Base-by-base conservation (phyloP, 768 basidiomycete species). In the Cubamyces lactineus region DNA sequence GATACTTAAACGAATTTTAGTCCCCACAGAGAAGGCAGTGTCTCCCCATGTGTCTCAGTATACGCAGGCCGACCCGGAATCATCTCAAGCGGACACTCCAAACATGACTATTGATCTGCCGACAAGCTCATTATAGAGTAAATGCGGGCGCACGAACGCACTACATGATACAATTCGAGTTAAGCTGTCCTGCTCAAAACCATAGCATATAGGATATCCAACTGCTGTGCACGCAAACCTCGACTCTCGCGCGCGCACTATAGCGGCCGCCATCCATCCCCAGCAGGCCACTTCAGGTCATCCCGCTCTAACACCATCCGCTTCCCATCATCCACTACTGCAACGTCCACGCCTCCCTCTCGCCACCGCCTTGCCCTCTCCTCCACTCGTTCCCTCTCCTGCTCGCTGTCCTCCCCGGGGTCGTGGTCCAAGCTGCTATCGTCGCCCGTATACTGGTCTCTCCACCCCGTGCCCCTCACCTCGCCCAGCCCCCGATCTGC, bases 231-330 rank as follows among this genome's bases (percentile, higher is more conserved):
- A 23, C 46, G 19, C 6, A 34, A 39, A 9, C 15, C 24, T n/a
- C 38, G 12, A 23, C n/a, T 11, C 19, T 21, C 28, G 28, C 28
- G 28, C 28, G 26, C 5, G 24, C 7, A 9, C 69, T 59, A 73
- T 24, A 86, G 72, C 45, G 76, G 78, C 62, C 67, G 77, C 84
- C 84, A 84, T 2, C 84, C 85, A 23, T 86, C 80, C 1, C 80
- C 82, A 63, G 77, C 79, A 7, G 85, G 86, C 82, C 82, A 86
- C 70, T 87, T 88, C 60, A 86, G 68, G 62, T 81, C 79, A 67
- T 87, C 85, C 63, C 78, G 71, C 66, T 81, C 80, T 23, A 70
- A 59, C 48, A 64, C 58, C 63, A 64, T 64, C 58, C 49, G 54
- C 49, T 40, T 45, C 49, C 58, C 63, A 26, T 55, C 54, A 51